Evolutionary conservation across 2,329 filamentous ascomycete genomes (phyloP).

Genomic region (Apiospora koreana): DNA sequence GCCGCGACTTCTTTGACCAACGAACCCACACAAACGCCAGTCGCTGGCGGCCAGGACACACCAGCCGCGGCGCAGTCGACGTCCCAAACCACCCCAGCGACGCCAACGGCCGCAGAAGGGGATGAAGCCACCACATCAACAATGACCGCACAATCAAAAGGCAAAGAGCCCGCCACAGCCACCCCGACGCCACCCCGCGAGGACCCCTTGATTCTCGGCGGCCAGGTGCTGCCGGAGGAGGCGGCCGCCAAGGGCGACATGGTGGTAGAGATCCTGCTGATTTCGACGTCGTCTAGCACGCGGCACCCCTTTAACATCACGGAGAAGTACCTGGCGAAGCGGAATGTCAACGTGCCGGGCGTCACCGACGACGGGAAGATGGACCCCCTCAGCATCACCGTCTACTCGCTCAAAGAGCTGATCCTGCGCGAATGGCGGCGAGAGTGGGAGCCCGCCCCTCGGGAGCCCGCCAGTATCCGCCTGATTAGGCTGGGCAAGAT

Average conservation of each 20-base stretch:
- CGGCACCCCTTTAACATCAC: conserved; percentile 90
- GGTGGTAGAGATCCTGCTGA: conserved; percentile 66
- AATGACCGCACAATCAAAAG: neutral
- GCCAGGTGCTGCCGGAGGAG: neutral
- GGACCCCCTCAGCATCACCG: conserved; percentile 86
- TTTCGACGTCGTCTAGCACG: conserved; percentile 74
- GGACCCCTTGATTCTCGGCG: neutral
- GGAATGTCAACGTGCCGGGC: conserved; percentile 75
- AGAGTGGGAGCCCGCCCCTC: conserved; percentile 86
- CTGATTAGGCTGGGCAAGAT: conserved; percentile 91
- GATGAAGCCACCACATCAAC: neutral
- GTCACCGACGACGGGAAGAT: conserved; percentile 57
- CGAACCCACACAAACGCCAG: neutral
- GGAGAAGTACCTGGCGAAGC: conserved; percentile 79
- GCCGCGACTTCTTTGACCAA: neutral
- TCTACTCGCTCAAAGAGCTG: conserved; percentile 91
- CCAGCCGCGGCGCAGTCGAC: neutral
- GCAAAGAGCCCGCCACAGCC: neutral
- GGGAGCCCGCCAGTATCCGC: conserved; percentile 85
- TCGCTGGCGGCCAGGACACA: neutral
- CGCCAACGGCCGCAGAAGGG: neutral
- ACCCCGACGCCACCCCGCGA: neutral
- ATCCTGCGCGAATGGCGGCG: conserved; percentile 91
- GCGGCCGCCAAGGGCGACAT: neutral
- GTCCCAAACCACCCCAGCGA: neutral